phyloP scores from a whole-genome alignment of 495 filamentous ascomycete species.

The Hypoxylon rickii region DNA sequence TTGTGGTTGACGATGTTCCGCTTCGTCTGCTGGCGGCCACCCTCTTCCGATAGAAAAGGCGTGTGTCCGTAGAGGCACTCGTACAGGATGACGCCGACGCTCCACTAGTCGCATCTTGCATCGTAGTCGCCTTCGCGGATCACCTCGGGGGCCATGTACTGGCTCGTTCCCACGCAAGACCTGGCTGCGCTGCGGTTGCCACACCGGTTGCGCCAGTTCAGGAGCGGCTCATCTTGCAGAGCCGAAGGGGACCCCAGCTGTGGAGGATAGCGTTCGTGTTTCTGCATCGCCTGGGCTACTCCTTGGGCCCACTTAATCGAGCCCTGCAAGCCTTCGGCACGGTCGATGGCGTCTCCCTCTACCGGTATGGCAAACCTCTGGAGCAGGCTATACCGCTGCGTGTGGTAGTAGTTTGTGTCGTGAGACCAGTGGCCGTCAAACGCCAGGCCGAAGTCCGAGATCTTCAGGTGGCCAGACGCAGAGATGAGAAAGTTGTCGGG shows the following conservation, averaged over 20 bases:
- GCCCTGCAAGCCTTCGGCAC: slow-evolving; percentile 56
- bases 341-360: slow-evolving; percentile 75
- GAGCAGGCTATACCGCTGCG: slow-evolving; percentile 77
- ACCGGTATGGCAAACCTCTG: slow-evolving; percentile 74
- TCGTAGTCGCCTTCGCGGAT: slow-evolving; percentile 83
- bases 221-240: slow-evolving; percentile 56
- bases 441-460: slow-evolving; percentile 92
- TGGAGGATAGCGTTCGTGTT: slow-evolving; percentile 49
- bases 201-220: slow-evolving; percentile 78
- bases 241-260: slow-evolving; percentile 13
- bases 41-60: slow-evolving; percentile 81
- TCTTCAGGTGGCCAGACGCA: slow-evolving; percentile 86
- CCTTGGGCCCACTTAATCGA: slow-evolving; percentile 52
- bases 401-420: slow-evolving; percentile 80
- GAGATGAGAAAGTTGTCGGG: slow-evolving; percentile 95
- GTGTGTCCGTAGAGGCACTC: slow-evolving; percentile 93
- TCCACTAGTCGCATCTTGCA: slow-evolving; percentile 96
- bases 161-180: slow-evolving; percentile 93
- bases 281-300: slow-evolving; percentile 53
- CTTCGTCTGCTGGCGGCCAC: slow-evolving; percentile 73
- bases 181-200: slow-evolving; percentile 74
- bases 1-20: slow-evolving; percentile 67
- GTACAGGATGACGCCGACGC: slow-evolving; percentile 87
- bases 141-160: slow-evolving; percentile 97
- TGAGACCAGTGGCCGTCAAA: slow-evolving; percentile 96